Percentiles rank a stretch among this genome's conserved stretches.
These are phyloP conservation scores for Asterella californica DNA, from an alignment of 225 moss, liverwort and hornwort species.

Conservation along the genomic window DNA sequence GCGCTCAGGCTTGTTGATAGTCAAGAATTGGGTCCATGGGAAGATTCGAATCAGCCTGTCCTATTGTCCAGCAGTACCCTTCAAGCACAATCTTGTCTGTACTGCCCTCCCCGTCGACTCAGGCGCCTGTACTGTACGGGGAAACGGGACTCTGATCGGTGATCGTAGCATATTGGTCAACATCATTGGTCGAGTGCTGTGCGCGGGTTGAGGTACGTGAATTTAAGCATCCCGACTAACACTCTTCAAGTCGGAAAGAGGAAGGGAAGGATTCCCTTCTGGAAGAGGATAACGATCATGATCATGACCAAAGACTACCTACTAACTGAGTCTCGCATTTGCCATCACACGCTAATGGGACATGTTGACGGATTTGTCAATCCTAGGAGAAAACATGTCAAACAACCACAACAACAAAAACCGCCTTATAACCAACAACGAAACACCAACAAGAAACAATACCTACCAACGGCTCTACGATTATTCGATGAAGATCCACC, in stretches of 20 bases:
- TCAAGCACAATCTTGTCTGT: constrained; percentile 6
- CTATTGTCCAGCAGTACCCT: neutral
- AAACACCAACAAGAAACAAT: neutral
- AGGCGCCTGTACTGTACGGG: neutral
- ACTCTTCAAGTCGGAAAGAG: neutral
- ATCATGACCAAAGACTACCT: neutral
- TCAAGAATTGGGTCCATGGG: neutral
- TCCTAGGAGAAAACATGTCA: neutral
- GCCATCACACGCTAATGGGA: neutral
- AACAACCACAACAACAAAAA: neutral
- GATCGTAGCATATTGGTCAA: neutral
- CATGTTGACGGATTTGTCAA: neutral
- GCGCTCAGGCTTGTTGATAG: neutral
- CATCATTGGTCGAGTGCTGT: neutral
- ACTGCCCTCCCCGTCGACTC: neutral
- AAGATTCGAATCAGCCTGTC: constrained; percentile 7
- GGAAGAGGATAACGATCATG: neutral
- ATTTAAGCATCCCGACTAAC: neutral
- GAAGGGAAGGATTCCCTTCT: neutral
- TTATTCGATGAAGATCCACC: neutral
- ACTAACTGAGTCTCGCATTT: neutral
- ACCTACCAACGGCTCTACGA: constrained; percentile 10
- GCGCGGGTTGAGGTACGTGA: neutral
- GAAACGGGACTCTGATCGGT: neutral
- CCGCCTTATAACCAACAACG: neutral